These are phyloP conservation scores for Endocalyx cinctus DNA, from an alignment of 2,329 filamentous ascomycete genomes.

Conservation along the genomic window DNA sequence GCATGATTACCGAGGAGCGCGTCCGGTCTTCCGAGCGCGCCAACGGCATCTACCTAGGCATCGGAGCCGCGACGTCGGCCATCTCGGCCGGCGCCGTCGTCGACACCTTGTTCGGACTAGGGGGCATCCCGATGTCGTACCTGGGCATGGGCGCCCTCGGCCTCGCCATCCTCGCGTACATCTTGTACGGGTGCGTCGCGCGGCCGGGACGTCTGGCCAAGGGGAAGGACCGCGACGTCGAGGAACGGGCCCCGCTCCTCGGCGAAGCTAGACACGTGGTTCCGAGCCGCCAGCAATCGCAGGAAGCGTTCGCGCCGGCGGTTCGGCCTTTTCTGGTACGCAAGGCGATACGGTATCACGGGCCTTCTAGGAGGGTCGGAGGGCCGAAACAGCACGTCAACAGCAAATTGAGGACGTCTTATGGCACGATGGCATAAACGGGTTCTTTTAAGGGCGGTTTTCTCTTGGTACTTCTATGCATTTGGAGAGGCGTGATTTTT, in stretches of 20 bases:
- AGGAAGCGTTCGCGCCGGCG: no score
- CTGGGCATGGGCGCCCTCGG: constrained; percentile 18
- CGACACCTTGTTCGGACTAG: constrained; percentile 20
- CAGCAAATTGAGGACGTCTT: no score
- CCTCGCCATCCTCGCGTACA: constrained; percentile 13
- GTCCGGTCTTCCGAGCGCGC: constrained; percentile 6
- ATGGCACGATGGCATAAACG: no score
- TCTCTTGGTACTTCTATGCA: no score
- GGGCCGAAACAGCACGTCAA: no score
- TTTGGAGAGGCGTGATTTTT: no score
- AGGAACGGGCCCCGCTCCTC: background rate
- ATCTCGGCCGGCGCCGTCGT: constrained; percentile 14
- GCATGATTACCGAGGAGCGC: constrained; percentile 21
- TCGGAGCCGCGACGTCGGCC: constrained; percentile 8
- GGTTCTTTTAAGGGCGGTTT: no score
- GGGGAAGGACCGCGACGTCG: constrained; percentile 14
- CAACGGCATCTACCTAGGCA: constrained; percentile 10
- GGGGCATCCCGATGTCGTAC: constrained; percentile 22
- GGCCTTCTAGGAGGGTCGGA: no score
- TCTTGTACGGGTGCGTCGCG: constrained; percentile 19
- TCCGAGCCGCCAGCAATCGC: no score
- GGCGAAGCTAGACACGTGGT: no score
- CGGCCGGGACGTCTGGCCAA: constrained; percentile 18
- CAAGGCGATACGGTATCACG: no score
- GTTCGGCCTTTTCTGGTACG: no score